Conservation (phyloP, 768 basidiomycete genomes). For the Lanmaoa pseudosensibilis region DNA sequence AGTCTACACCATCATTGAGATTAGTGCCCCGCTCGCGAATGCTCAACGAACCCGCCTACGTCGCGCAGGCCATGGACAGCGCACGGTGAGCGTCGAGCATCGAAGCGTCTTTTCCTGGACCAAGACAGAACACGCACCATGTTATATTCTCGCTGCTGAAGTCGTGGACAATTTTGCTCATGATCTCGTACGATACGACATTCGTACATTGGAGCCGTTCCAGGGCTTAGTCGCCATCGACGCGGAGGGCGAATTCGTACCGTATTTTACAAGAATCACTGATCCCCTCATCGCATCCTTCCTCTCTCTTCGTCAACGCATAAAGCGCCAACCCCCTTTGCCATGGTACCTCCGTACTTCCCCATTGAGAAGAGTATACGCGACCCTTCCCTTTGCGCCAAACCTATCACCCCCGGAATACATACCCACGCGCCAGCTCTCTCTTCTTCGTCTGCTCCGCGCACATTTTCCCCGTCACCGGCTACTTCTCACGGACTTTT, state of each 20-base stretch:
- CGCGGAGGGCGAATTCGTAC: slow-evolving; percentile 76
- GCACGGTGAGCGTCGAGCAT: slow-evolving; percentile 65
- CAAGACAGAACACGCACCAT: slow-evolving; percentile 71
- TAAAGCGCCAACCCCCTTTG: slow-evolving; percentile 59
- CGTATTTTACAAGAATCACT: slow-evolving; percentile 77
- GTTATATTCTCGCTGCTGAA: slow-evolving; percentile 93
- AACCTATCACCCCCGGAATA: slow-evolving; percentile 89
- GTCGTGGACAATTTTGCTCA: slow-evolving; percentile 99
- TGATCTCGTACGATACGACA: slow-evolving; percentile 89
- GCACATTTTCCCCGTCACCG: slow-evolving; percentile 87
- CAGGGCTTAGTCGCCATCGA: slow-evolving; percentile 84
- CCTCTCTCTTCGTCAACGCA: slow-evolving; percentile 62
- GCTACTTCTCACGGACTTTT: slow-evolving; percentile 93
- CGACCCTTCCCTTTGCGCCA: slow-evolving; percentile 80
- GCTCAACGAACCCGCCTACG: slow-evolving; percentile 69
- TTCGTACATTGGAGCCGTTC: slow-evolving; percentile 73
- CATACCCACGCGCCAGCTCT: slow-evolving; percentile 87
- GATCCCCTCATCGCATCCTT: slow-evolving; percentile 84
- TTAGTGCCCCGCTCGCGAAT: slow-evolving; percentile 74
- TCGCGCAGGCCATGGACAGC: slow-evolving; percentile 32
- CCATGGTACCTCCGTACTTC: slow-evolving; percentile 55
- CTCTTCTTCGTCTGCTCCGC: slow-evolving; percentile 80
- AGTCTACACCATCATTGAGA: slow-evolving; percentile 93
- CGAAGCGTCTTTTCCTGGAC: slow-evolving; percentile 88
- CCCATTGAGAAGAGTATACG: slow-evolving; percentile 61